These are phyloP conservation scores for Neodidymelliopsis sp. DNA, from an alignment of 2,329 filamentous ascomycete species.

Conservation along the genomic window DNA sequence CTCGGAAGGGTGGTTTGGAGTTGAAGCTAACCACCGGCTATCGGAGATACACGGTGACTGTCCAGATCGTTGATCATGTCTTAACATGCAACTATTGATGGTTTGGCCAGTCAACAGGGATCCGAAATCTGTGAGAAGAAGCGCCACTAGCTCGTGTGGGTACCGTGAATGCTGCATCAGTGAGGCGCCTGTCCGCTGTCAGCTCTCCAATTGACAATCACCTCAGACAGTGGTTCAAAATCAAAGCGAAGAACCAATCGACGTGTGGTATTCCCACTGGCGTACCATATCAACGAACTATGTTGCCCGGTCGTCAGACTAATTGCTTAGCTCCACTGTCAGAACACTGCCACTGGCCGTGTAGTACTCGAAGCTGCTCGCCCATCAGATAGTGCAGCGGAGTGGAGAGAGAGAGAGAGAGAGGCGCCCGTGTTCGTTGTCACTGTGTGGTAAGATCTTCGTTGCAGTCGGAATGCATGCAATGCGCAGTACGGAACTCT, in stretches of 20 bases:
- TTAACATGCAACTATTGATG: neutral
- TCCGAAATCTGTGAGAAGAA: neutral
- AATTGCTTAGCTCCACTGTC: neutral
- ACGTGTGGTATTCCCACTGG: neutral
- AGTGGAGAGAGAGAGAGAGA: neutral
- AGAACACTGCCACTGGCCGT: neutral
- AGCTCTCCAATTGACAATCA: neutral
- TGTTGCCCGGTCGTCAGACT: neutral
- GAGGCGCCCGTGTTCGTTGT: conserved; percentile 3
- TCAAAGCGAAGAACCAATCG: conserved; percentile 1
- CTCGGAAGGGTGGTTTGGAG: conserved; percentile 7
- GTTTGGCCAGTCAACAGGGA: neutral
- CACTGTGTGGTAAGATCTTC: neutral
- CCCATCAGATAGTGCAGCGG: conserved; percentile 1
- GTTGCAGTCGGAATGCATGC: neutral
- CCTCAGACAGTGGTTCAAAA: conserved; percentile 5
- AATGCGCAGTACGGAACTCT: neutral
- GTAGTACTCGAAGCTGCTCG: conserved; percentile 4
- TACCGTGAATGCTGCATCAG: neutral
- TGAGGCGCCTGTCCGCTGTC: neutral
- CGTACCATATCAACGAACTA: conserved; percentile 1
- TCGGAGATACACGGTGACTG: too few relatives aligned
- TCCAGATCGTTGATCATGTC: too few relatives aligned
- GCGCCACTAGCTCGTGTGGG: too few relatives aligned
- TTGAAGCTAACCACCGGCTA: neutral